Evolutionary conservation across 2,329 filamentous ascomycete species (phyloP).

Genomic region (Setomelanomma holmii): DNA sequence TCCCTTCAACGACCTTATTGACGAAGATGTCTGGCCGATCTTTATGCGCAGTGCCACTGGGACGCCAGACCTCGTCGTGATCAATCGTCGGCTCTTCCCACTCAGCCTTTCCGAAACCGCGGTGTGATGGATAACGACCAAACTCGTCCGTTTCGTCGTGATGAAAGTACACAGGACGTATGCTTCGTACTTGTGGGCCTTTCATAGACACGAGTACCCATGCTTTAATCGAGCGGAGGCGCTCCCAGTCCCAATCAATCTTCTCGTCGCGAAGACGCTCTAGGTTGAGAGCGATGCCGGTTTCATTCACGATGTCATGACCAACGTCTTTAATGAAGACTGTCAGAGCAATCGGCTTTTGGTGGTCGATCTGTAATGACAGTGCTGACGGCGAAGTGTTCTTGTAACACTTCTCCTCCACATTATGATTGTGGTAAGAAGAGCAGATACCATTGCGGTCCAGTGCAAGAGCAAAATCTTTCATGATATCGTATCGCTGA

Average conservation of each 20-base stretch:
- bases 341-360: neutral
- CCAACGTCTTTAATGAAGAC: neutral
- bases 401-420: neutral
- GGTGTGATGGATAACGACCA: constrained; percentile 9
- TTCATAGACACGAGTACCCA: neutral
- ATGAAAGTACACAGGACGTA: neutral
- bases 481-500: neutral
- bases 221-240: neutral
- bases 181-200: neutral
- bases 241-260: constrained; percentile 7
- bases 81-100: neutral
- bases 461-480: neutral
- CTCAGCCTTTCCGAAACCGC: neutral
- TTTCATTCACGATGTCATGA: neutral
- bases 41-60: too few relatives aligned
- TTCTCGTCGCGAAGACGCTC: neutral
- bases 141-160: neutral
- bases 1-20: too few relatives aligned
- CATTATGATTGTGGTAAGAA: constrained; percentile 7
- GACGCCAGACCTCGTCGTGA: too few relatives aligned
- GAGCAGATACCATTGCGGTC: neutral
- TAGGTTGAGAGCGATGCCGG: neutral
- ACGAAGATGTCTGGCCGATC: too few relatives aligned
- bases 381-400: neutral
- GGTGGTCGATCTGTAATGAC: neutral